Conservation (phyloP, 495 filamentous ascomycete genomes). For the Apiosordaria backusii region DNA sequence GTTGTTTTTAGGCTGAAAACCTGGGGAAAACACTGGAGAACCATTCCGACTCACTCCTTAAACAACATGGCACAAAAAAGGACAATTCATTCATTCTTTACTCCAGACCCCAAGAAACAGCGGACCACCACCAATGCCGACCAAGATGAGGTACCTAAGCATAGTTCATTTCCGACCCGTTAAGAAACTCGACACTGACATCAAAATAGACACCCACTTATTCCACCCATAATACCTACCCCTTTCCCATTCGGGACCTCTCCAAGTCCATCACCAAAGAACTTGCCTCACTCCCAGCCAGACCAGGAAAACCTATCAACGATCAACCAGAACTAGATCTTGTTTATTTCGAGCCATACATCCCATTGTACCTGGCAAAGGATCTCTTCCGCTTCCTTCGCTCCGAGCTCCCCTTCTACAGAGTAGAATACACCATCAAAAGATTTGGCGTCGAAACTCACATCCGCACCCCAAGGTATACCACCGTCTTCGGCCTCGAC, state of each 20-base stretch:
- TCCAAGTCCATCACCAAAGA: constrained; percentile 34
- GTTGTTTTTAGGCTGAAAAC: neutral
- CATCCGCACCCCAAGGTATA: constrained; percentile 34
- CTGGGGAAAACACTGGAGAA: neutral
- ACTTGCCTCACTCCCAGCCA: constrained; percentile 33
- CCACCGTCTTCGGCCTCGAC: constrained; percentile 72
- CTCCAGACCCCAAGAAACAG: constrained; percentile 35
- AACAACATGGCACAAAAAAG: constrained; percentile 40
- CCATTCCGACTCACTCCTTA: neutral
- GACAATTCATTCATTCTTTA: constrained; percentile 52
- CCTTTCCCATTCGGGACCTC: constrained; percentile 57
- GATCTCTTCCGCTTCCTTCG: constrained; percentile 65
- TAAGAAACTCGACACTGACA: neutral
- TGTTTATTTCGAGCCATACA: constrained; percentile 64
- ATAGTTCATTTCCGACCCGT: neutral
- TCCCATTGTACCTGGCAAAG: constrained; percentile 47
- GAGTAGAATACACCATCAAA: constrained; percentile 66
- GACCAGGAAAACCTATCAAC: constrained; percentile 45
- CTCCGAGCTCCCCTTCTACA: constrained; percentile 63
- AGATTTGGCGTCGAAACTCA: constrained; percentile 53
- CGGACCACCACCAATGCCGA: neutral
- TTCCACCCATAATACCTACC: constrained; percentile 57
- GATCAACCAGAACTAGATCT: constrained; percentile 64
- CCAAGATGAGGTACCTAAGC: constrained; percentile 3
- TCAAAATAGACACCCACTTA: constrained; percentile 1